Conservation (phyloP, 495 filamentous ascomycete genomes). For the Penicillium manginii region DNA sequence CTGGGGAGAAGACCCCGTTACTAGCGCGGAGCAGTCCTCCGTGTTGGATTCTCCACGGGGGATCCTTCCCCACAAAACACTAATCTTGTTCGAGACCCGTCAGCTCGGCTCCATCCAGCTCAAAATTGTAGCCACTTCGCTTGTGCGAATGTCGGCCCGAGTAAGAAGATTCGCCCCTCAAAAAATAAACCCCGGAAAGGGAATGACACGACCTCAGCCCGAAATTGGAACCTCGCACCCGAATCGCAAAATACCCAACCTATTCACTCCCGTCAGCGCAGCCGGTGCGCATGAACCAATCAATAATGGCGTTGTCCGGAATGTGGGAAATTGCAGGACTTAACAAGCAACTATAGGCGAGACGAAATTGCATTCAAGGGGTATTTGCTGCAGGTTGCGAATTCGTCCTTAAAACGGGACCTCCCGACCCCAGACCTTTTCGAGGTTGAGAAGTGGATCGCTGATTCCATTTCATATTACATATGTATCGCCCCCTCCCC, state of each 20-base stretch:
- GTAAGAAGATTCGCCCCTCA: neutral
- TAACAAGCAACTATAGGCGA: too few species aligned
- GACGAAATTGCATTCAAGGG: too few species aligned
- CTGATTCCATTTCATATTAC: neutral
- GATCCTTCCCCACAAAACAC: constrained; percentile 26
- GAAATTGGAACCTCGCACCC: neutral
- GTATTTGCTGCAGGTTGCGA: too few species aligned
- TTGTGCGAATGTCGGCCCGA: neutral
- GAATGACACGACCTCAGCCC: neutral
- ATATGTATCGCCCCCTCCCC: neutral
- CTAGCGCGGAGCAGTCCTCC: constrained; percentile 28
- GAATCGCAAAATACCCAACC: neutral
- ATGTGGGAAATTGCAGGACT: neutral
- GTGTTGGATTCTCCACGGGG: constrained; percentile 30
- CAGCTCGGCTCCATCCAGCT: neutral
- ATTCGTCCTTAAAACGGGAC: too few species aligned
- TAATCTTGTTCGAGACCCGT: constrained; percentile 11
- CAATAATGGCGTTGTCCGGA: neutral
- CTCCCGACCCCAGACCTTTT: too few species aligned
- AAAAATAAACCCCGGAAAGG: neutral
- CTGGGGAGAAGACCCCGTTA: constrained; percentile 3
- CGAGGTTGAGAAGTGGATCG: too few species aligned
- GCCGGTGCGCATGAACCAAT: too few species aligned
- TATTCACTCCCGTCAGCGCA: neutral
- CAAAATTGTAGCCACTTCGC: neutral